Evolutionary conservation across 1,284 basidiomycete genomes (phyloP).

Genomic region (Meripilus lineatus): DNA sequence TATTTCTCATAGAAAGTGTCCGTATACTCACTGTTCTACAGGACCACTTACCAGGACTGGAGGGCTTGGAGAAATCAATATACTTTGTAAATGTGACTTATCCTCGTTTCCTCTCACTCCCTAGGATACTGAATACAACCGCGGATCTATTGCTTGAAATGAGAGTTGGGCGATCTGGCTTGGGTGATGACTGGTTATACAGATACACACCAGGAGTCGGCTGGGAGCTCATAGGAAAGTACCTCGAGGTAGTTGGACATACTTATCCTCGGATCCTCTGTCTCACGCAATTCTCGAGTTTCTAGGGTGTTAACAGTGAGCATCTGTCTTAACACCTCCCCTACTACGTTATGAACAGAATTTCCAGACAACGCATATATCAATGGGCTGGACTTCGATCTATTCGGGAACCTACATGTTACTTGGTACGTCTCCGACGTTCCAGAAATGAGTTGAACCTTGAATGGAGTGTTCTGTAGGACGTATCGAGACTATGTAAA

Average conservation of each 20-base stretch:
- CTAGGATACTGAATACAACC: constrained; percentile 10
- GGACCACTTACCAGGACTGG: constrained; percentile 35
- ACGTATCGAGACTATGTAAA: constrained; percentile 42
- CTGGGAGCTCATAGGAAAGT: constrained; percentile 33
- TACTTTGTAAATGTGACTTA: constrained; percentile 38
- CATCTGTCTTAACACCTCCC: too few species aligned
- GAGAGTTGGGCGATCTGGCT: constrained; percentile 36
- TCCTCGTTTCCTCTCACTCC: constrained; percentile 33
- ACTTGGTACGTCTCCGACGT: constrained; percentile 28
- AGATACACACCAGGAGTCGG: constrained; percentile 29
- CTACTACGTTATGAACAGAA: neutral
- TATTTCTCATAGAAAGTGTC: neutral
- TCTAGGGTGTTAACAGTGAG: constrained; percentile 32
- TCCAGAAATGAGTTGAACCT: neutral
- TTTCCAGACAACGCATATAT: constrained; percentile 38
- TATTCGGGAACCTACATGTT: constrained; percentile 27
- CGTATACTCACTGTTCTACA: constrained; percentile 9
- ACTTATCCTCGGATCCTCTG: neutral
- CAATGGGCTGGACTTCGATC: constrained; percentile 39
- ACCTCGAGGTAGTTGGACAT: constrained; percentile 28
- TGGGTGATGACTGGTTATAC: constrained; percentile 41
- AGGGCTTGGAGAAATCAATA: constrained; percentile 29
- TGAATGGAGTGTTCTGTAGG: constrained; percentile 19
- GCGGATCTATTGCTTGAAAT: constrained; percentile 35
- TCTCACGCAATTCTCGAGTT: neutral